These are phyloP conservation scores for Colletotrichum brevisporum DNA, from an alignment of 2,329 filamentous ascomycete genomes.

Conservation along the genomic window DNA sequence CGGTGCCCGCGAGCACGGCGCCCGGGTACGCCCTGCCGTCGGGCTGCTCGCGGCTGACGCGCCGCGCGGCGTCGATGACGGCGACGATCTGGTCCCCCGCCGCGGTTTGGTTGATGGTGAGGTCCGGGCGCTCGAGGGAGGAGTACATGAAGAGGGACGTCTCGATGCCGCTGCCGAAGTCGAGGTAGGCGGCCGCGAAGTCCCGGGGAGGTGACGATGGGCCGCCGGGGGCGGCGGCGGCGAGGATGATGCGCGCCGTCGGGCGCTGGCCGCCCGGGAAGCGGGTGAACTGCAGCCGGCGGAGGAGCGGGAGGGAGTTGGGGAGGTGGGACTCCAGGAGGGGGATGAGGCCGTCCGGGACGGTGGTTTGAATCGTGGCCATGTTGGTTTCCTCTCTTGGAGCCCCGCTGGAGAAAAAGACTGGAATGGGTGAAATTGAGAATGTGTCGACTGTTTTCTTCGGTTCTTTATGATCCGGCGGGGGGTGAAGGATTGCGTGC, in stretches of 20 bases:
- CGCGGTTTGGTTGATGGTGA: constrained; percentile 39
- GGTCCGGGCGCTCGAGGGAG: constrained; percentile 58
- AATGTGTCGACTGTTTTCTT: too few relatives aligned
- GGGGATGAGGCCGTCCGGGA: constrained; percentile 56
- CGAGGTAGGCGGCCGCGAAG: constrained; percentile 73
- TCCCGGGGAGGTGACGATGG: too few relatives aligned
- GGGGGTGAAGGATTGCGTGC: not conserved
- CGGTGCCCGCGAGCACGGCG: constrained; percentile 54
- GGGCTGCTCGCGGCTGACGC: constrained; percentile 45
- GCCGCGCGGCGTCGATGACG: constrained; percentile 49
- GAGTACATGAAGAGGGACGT: constrained; percentile 77
- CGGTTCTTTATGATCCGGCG: too few relatives aligned
- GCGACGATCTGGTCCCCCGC: constrained; percentile 52
- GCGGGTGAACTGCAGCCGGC: constrained; percentile 73
- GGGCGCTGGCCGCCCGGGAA: constrained; percentile 57
- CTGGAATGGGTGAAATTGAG: too few relatives aligned
- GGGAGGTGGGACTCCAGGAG: constrained; percentile 68
- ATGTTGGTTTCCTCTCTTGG: not conserved
- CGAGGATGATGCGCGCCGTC: constrained; percentile 59
- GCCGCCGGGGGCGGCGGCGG: constrained; percentile 20
- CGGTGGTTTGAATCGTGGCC: constrained; percentile 46
- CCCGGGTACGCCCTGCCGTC: constrained; percentile 42
- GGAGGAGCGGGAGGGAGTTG: constrained; percentile 70
- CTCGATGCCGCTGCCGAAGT: constrained; percentile 72
- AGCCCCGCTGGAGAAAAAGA: not conserved